Conservation (phyloP, 352 stramenopile species). For the Globisporangium canariense region DNA sequence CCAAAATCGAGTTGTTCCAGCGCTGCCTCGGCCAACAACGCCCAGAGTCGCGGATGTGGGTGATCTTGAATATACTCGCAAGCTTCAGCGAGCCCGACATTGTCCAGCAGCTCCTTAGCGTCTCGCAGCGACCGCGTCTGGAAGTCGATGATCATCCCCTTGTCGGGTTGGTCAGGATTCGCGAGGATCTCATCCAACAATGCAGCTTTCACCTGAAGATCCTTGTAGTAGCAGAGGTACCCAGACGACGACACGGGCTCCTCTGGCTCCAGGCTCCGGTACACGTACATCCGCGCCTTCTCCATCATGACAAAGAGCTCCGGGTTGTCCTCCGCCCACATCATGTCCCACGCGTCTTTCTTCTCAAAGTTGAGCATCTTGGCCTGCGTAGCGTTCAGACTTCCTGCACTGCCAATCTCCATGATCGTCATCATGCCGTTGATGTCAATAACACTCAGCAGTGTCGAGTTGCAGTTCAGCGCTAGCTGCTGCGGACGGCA, state of each 20-base stretch:
- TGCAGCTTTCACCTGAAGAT: slow-evolving; percentile 84
- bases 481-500: slow-evolving; percentile 75
- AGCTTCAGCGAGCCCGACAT: slow-evolving; percentile 69
- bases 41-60: slow-evolving; percentile 85
- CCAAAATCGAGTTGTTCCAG: slow-evolving; percentile 89
- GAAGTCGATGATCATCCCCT: slow-evolving; percentile 82
- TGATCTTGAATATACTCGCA: slow-evolving; percentile 85
- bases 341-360: slow-evolving; percentile 90
- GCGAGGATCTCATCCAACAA: slow-evolving; percentile 84
- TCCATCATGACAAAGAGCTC: slow-evolving; percentile 92
- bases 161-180: slow-evolving; percentile 76
- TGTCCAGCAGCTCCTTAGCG: slow-evolving; percentile 83
- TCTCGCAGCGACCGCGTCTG: slow-evolving; percentile 88
- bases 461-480: slow-evolving; percentile 88
- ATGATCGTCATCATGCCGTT: slow-evolving; percentile 86
- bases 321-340: slow-evolving; percentile 91
- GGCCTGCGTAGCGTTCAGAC: slow-evolving; percentile 53
- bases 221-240: slow-evolving; percentile 88
- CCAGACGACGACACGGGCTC: slow-evolving; percentile 88
- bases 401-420: slow-evolving; percentile 66
- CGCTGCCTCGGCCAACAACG: slow-evolving; percentile 83
- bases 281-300: slow-evolving; percentile 91
- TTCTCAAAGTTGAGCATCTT: slow-evolving; percentile 82
- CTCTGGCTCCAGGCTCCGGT: slow-evolving; percentile 77
- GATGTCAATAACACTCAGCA: slow-evolving; percentile 89